A percentile compares a stretch with the other conserved stretches of the same genome.
phyloP scores from a whole-genome alignment of 805 yeast genomes.

The Schwanniomyces sp. region DNA sequence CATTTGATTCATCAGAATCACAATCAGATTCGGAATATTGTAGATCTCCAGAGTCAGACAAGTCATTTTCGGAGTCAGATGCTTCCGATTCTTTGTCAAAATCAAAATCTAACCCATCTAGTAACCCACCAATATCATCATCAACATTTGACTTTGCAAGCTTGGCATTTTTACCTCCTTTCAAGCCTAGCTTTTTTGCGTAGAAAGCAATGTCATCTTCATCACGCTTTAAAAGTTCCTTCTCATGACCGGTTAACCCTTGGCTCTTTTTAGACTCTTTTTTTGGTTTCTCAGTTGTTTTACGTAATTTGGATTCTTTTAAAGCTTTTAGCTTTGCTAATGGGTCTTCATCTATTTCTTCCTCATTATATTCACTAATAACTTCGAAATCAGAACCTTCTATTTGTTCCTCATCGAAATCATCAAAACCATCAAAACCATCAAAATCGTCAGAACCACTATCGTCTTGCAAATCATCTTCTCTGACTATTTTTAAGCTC shows the following conservation, averaged over 20 bases:
- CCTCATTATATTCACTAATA: constrained; percentile 15
- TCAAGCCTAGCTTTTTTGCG: constrained; percentile 75
- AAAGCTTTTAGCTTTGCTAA: constrained; percentile 22
- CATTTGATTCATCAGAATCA: constrained; percentile 11
- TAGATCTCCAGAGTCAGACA: not conserved
- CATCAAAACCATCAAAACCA: constrained; percentile 44
- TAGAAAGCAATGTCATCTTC: constrained; percentile 81
- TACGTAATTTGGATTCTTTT: constrained; percentile 14
- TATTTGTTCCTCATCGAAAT: constrained; percentile 41
- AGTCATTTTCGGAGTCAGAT: constrained; percentile 15
- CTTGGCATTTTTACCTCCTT: constrained; percentile 47
- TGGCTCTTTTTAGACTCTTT: constrained; percentile 7
- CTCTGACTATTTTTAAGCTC: constrained; percentile 26
- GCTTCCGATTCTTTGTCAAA: constrained; percentile 19
- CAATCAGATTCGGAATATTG: constrained; percentile 13
- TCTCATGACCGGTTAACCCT: constrained; percentile 39
- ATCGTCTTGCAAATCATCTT: constrained; percentile 29
- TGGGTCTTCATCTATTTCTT: constrained; percentile 20
- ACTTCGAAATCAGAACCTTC: constrained; percentile 20
- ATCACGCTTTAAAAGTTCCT: constrained; percentile 53
- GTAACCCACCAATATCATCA: constrained; percentile 77
- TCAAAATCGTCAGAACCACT: constrained; percentile 43
- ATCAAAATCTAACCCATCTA: constrained; percentile 71
- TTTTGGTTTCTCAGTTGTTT: constrained; percentile 1
- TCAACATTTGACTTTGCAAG: constrained; percentile 58